Percentiles rank a stretch among this genome's conserved stretches.
phyloP scores from a whole-genome alignment of 495 filamentous ascomycete species.

The Talaromyces liani region DNA sequence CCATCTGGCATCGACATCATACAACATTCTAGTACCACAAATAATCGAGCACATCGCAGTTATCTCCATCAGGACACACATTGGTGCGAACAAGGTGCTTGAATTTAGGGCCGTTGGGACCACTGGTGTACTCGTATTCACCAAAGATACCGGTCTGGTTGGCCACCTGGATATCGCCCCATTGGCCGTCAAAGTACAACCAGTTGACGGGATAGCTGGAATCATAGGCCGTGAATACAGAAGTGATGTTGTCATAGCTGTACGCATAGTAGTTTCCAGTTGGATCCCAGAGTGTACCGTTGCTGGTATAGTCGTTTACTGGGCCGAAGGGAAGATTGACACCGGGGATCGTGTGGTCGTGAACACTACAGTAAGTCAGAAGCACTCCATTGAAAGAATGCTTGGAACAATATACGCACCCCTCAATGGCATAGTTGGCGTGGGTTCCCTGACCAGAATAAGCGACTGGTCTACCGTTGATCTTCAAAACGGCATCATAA shows the following conservation, averaged over 20 bases:
- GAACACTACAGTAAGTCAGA: constrained; percentile 20
- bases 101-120: constrained; percentile 50
- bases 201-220: constrained; percentile 36
- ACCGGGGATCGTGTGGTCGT: constrained; percentile 58
- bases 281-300: constrained; percentile 48
- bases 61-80: constrained; percentile 29
- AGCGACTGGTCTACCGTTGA: constrained; percentile 40
- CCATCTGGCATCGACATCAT: neutral
- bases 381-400: neutral
- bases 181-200: constrained; percentile 46
- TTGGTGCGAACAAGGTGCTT: constrained; percentile 39
- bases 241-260: constrained; percentile 30
- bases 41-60: constrained; percentile 3
- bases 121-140: constrained; percentile 38
- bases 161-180: constrained; percentile 52
- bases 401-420: constrained; percentile 18
- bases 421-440: constrained; percentile 49
- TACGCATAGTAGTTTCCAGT: constrained; percentile 42
- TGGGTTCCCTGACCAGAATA: constrained; percentile 52
- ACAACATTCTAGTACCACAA: neutral
- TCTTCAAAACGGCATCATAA: constrained; percentile 47
- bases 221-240: constrained; percentile 35
- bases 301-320: constrained; percentile 56
- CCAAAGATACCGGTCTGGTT: constrained; percentile 44
- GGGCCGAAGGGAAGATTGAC: constrained; percentile 52